A percentile compares a stretch with the other conserved stretches of the same genome.
Evolutionary conservation across 768 basidiomycete species (phyloP).

Genomic region (Rhodotorula sphaerocarpa): DNA sequence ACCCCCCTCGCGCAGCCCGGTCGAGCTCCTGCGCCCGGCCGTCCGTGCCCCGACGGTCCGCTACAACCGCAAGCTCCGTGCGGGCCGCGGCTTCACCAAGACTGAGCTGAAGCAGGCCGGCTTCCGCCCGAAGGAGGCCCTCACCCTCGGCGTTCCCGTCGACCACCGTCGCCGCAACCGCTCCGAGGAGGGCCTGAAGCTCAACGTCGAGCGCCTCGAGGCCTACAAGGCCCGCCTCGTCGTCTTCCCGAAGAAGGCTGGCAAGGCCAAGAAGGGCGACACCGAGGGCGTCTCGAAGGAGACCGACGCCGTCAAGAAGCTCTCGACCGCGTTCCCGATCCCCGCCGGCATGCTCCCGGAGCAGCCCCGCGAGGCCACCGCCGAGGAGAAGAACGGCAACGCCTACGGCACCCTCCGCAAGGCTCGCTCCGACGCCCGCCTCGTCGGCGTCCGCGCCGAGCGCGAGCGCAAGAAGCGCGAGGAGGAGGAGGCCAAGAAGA

Average conservation of each 20-base stretch:
- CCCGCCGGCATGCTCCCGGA: constrained; percentile 63
- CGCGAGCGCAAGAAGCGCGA: constrained; percentile 84
- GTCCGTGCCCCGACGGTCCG: constrained; percentile 93
- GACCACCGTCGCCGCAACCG: constrained; percentile 94
- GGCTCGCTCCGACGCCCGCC: constrained; percentile 69
- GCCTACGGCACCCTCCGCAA: constrained; percentile 82
- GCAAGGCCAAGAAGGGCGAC: constrained; percentile 90
- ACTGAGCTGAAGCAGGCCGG: constrained; percentile 94
- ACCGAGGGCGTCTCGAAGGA: constrained; percentile 79
- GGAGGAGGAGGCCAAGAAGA: constrained; percentile 59
- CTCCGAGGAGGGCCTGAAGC: constrained; percentile 89
- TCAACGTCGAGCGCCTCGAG: constrained; percentile 84
- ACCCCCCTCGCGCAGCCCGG: constrained; percentile 30
- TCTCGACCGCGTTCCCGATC: constrained; percentile 53
- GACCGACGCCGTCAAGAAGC: constrained; percentile 60
- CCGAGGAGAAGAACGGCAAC: constrained; percentile 71
- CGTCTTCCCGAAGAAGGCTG: constrained; percentile 85
- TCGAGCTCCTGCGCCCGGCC: constrained; percentile 80
- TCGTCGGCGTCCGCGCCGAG: constrained; percentile 79
- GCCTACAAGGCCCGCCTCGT: constrained; percentile 87
- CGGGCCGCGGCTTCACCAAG: constrained; percentile 92
- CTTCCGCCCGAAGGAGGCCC: constrained; percentile 84
- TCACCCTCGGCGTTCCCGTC: constrained; percentile 84
- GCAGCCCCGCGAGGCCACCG: constrained; percentile 82
- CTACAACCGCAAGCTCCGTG: constrained; percentile 95